Evolutionary conservation across 768 basidiomycete genomes (phyloP).

Genomic region (Russula compacta): DNA sequence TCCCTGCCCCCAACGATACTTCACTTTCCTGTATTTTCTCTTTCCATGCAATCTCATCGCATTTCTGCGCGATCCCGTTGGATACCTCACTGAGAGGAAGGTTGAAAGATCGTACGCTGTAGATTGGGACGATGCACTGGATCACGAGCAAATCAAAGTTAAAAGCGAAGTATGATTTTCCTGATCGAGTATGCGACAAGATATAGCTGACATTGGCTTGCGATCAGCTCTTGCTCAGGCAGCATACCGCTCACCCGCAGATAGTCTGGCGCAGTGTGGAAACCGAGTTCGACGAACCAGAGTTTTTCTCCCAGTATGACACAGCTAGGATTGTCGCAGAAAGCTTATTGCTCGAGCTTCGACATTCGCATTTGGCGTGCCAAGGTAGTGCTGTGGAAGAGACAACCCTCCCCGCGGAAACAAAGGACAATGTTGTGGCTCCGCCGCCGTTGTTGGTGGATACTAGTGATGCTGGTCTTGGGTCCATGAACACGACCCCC

Average conservation of each 20-base stretch:
- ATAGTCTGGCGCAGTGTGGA: slow-evolving; percentile 15
- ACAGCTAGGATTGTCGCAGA: slow-evolving; percentile 17
- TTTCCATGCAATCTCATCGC: slow-evolving; percentile 83
- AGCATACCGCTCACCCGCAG: slow-evolving; percentile 16
- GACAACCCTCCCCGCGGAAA: neutral
- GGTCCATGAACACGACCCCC: slow-evolving; percentile 6
- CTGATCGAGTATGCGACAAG: neutral
- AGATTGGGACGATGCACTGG: slow-evolving; percentile 61
- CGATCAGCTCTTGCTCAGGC: slow-evolving; percentile 15
- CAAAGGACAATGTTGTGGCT: neutral
- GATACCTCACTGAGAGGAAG: slow-evolving; percentile 46
- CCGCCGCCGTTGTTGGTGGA: slow-evolving; percentile 2
- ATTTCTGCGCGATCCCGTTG: slow-evolving; percentile 62
- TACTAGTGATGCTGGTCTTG: neutral
- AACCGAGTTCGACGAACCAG: slow-evolving; percentile 12
- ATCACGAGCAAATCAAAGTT: slow-evolving; percentile 59
- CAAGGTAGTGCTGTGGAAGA: neutral
- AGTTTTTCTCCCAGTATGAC: slow-evolving; percentile 13
- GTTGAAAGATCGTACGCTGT: slow-evolving; percentile 54
- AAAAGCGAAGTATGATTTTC: slow-evolving; percentile 52
- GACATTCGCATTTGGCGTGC: slow-evolving; percentile 10
- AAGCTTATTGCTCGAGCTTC: slow-evolving; percentile 15
- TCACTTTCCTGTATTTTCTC: slow-evolving; percentile 78
- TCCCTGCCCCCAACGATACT: slow-evolving; percentile 58
- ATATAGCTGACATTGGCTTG: neutral